Conservation (phyloP, 2,329 filamentous ascomycete species). For the Ophiocordyceps robertsii region DNA sequence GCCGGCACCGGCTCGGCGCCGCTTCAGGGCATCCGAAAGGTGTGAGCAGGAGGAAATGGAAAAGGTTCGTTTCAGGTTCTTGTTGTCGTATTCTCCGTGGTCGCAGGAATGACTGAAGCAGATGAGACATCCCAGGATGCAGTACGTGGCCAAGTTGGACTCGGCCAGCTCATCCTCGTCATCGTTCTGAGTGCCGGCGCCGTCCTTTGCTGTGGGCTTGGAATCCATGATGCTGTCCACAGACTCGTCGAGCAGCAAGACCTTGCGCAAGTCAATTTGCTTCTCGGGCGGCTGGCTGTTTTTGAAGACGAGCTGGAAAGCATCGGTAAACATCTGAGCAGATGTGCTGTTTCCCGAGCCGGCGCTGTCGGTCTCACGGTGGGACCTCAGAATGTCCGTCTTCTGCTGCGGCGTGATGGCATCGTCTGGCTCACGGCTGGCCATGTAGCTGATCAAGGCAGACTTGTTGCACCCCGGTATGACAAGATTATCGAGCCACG, state of each 20-base stretch:
- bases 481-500: slow-evolving; percentile 35
- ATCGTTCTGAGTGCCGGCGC: slow-evolving; percentile 16
- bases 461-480: slow-evolving; percentile 39
- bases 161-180: slow-evolving; percentile 27
- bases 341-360: slow-evolving; percentile 27
- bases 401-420: slow-evolving; percentile 41
- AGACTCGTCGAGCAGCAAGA: slow-evolving; percentile 38
- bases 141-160: slow-evolving; percentile 38
- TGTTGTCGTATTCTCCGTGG: slow-evolving; percentile 45
- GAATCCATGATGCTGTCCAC: slow-evolving; percentile 40
- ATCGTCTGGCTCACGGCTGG: slow-evolving; percentile 30
- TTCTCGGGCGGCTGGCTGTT: slow-evolving; percentile 17
- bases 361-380: slow-evolving; percentile 23
- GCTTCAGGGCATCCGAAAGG: slow-evolving; percentile 19
- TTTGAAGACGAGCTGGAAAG: slow-evolving; percentile 42
- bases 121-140: slow-evolving; percentile 42
- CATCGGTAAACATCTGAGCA: slow-evolving; percentile 38
- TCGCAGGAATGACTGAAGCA: slow-evolving; percentile 48
- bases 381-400: slow-evolving; percentile 33
- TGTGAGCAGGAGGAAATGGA: slow-evolving; percentile 24
- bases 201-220: slow-evolving; percentile 38
- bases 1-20: slow-evolving; percentile 8
- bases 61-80: slow-evolving; percentile 37
- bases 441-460: slow-evolving; percentile 39
- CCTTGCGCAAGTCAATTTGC: slow-evolving; percentile 34